Evolutionary conservation across 306 rosid genomes (phyloP), one percentile per base, ranked within the genome.

Genomic region (Pyrus bretschneideri): DNA sequence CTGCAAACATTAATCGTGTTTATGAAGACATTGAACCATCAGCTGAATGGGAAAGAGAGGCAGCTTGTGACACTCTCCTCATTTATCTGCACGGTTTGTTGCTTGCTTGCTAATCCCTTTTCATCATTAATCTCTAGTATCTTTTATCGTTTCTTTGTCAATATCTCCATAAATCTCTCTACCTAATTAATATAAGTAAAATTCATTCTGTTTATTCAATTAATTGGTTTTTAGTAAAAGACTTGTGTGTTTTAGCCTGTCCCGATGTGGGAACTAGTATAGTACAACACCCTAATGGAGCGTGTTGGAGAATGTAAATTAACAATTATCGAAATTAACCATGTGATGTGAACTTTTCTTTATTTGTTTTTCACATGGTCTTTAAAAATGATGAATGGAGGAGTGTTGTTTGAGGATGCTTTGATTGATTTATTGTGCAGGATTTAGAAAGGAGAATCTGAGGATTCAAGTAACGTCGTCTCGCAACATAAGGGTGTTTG

Each of bases 51-150:
- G 45, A 21, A 3, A 76, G 40, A 35, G 93, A 91, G 0, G 79
- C 71, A n/a, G 60, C 25, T 64, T 44, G 22, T 35, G 80, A 74
- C 69, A 82, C 86, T 42, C 85, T 93, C 79, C 3, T 70, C 6
- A 23, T 91, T 71, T 64, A 40, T 79, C 60, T 91, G 3, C 89
- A 90, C 68, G 98, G 98, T 93, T 70, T 58, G 60, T 58, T 62
- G 0, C 27, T 35, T 35, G 21, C 46, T 35, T 35, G 18, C n/a
- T 3, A 29, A 63, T 63, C 18, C 33, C 55, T 17, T 42, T 38
- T 71, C 72, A 11, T 21, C 7, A 29, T 57, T 57, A 9, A 21
- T 9, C 44, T 11, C 4, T 19, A 45, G 6, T 35, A 35, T 35
- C 38, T 35, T 35, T 35, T 35, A 6, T 35, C 9, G 9, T 1